Base-by-base conservation (phyloP, 352 stramenopile genomes). In the Globisporangium apiculatum region DNA sequence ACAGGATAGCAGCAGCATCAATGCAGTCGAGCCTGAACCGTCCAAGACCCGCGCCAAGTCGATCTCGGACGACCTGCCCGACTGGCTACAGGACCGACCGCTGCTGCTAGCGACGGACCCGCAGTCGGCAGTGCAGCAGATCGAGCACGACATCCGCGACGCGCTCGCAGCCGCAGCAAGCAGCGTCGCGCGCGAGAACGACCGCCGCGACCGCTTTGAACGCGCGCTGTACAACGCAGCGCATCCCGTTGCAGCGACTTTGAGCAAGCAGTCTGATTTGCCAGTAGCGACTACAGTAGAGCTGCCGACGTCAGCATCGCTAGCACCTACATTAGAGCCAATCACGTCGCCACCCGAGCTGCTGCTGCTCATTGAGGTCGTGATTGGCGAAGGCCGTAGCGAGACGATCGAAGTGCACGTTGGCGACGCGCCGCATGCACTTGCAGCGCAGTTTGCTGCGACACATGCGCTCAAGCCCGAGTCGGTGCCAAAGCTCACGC, bases 281-380 rank as follows among this genome's bases (percentile, higher is more conserved):
- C 24, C 24, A 31, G 24, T 31, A 31, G 24, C 24, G 24, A 31
- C 24, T 31, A 31, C 24, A 31, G 24, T 31, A 31, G 24, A 31
- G 1, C 24, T 31, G 24, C 24, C 24, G 24, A 31, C 24, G 24
- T 31, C 24, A 31, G 24, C 24, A 48, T 5, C 45, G 40, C 6
- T 45, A 58, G 45, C n/a, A 40, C 3, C n/a, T 12, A 6, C 35
- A 62, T n/a, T 10, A 17, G 38, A 53, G 62, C 14, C 58, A 4
- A 10, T 11, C 48, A n/a, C 24, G 18, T 10, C 4, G 47, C 40
- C 40, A 61, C 37, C 61, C 2, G 75, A 91, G 51, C 66, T 93
- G 14, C 61, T 91, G 47, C 49, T 93, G 10, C 42, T 91, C 46
- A 89, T 93, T 73, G 83, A 93, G 37, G 71, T 93, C 3, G 68